These are phyloP conservation scores for Microstegium vimineum DNA, from an alignment of 176 grass and related monocot genomes.

Conservation along the genomic window DNA sequence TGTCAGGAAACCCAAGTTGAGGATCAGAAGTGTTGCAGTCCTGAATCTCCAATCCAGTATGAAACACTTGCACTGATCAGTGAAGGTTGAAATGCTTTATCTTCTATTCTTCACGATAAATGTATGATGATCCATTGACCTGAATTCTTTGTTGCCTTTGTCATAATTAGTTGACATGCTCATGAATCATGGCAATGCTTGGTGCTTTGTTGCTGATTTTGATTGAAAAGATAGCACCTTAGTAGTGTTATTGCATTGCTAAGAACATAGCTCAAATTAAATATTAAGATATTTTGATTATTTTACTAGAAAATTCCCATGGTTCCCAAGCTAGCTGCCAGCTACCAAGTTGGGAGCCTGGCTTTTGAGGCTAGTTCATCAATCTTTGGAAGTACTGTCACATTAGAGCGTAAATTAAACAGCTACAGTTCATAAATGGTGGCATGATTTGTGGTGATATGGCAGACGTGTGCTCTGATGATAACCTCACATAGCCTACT, in stretches of 20 bases:
- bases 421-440: background rate
- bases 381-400: background rate
- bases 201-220: background rate
- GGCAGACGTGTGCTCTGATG: no score
- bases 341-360: background rate
- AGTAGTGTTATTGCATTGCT: background rate
- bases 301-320: background rate
- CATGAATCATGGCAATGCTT: background rate
- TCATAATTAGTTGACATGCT: background rate
- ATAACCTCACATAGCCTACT: background rate
- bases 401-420: background rate
- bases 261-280: background rate
- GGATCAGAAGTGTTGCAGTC: background rate
- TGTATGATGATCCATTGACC: background rate
- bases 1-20: conserved; percentile 27
- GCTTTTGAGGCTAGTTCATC: background rate
- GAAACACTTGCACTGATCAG: conserved; percentile 26
- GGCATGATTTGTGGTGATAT: background rate
- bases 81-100: conserved; percentile 36
- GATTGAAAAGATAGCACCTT: background rate
- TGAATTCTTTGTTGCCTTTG: background rate
- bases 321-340: background rate
- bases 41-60: conserved; percentile 40
- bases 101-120: background rate
- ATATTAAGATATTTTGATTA: background rate